Conservation (phyloP, 2,329 filamentous ascomycete genomes). For the Xylariaceae sp. region DNA sequence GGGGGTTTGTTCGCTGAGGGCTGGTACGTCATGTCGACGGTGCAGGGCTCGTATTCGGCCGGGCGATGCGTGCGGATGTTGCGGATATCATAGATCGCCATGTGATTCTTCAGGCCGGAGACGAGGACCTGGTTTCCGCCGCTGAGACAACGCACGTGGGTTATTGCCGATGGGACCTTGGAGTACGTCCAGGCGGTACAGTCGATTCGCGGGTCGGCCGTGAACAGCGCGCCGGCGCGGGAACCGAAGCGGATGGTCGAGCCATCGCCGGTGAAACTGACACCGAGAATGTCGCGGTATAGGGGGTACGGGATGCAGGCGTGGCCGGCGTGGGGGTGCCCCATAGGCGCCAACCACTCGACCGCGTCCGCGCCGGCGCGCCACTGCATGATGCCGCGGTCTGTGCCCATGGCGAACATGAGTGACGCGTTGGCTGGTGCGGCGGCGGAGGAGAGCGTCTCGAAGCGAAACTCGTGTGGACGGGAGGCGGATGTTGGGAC, state of each 20-base stretch:
- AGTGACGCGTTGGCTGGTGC: constrained; percentile 38
- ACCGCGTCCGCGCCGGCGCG: constrained; percentile 31
- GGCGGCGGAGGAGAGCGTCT: constrained; percentile 34
- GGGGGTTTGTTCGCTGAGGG: no score
- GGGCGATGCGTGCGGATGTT: constrained; percentile 27
- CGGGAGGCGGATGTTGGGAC: no score
- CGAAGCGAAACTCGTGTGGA: constrained; percentile 29
- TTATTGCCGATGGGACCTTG: constrained; percentile 38
- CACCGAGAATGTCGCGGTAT: constrained; percentile 41
- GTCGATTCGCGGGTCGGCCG: constrained; percentile 40
- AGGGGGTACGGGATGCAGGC: neutral
- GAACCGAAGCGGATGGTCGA: constrained; percentile 48
- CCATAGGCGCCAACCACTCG: constrained; percentile 31
- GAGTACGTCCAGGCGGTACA: constrained; percentile 22
- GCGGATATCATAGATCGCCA: constrained; percentile 55
- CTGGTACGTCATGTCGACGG: neutral
- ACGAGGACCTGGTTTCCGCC: constrained; percentile 45
- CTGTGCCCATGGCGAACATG: constrained; percentile 46
- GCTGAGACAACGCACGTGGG: constrained; percentile 47
- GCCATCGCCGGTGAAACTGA: constrained; percentile 43
- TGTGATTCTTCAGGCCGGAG: constrained; percentile 44
- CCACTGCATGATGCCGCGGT: constrained; percentile 41
- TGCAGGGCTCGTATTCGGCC: neutral
- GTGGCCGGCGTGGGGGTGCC: constrained; percentile 3
- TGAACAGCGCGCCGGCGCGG: constrained; percentile 42